Evolutionary conservation across 2,329 filamentous ascomycete species (phyloP).

Genomic region (Fusarium aywerte): DNA sequence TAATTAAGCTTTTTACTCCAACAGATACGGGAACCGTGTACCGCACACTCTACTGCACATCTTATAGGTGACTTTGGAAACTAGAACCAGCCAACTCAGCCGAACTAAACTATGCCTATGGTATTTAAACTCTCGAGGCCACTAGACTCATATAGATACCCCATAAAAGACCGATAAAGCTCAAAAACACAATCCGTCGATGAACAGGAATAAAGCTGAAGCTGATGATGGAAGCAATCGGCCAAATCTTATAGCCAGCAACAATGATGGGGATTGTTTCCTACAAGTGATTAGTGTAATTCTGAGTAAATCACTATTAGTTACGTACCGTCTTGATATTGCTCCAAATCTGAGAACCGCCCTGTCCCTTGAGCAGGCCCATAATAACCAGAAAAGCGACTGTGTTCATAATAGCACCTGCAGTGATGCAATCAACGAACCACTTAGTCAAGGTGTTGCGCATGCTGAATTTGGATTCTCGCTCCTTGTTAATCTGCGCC

Average conservation of each 20-base stretch:
- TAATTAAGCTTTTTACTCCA: too few species aligned
- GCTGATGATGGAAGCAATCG: constrained; percentile 61
- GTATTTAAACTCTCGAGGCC: constrained; percentile 53
- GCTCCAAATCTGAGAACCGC: constrained; percentile 49
- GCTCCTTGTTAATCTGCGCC: constrained; percentile 31
- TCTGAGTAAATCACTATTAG: accelerated
- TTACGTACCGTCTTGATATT: constrained; percentile 53
- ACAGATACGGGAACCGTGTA: too few species aligned
- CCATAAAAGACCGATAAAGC: constrained; percentile 61
- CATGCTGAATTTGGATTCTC: constrained; percentile 51
- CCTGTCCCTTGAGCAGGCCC: constrained; percentile 58
- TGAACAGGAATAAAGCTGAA: constrained; percentile 63
- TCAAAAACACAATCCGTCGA: constrained; percentile 61
- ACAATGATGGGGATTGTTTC: constrained; percentile 61
- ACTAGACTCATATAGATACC: constrained; percentile 64
- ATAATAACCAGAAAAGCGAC: constrained; percentile 60
- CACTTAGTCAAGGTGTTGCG: constrained; percentile 59
- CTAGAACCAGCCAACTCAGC: too few species aligned
- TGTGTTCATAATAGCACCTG: constrained; percentile 60
- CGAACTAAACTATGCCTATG: too few species aligned
- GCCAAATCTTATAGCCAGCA: constrained; percentile 64
- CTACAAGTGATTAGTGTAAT: constrained; percentile 32
- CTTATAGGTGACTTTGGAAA: too few species aligned
- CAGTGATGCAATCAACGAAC: constrained; percentile 62
- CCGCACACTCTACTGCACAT: too few species aligned